phyloP scores from a whole-genome alignment of 2,329 filamentous ascomycete species.

The Metarhizium robertsii region DNA sequence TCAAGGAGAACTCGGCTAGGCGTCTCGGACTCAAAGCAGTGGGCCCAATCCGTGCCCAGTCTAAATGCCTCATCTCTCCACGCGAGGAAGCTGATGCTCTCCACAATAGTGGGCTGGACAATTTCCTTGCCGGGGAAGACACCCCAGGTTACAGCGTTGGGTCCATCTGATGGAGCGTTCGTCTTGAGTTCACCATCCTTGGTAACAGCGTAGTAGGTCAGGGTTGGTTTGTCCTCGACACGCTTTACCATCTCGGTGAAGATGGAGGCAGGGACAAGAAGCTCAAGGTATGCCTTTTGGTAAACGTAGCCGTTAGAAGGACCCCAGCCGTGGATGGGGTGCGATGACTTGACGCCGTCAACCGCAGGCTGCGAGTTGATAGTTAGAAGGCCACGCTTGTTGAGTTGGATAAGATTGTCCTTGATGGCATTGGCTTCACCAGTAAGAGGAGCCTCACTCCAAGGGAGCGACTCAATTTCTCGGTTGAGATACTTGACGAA shows the following conservation, averaged over 20 bases:
- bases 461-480: constrained; percentile 74
- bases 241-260: constrained; percentile 69
- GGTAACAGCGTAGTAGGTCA: constrained; percentile 93
- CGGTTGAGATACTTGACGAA: constrained; percentile 81
- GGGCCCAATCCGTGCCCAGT: constrained; percentile 86
- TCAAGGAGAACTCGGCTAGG: constrained; percentile 74
- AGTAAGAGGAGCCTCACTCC: constrained; percentile 86
- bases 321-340: constrained; percentile 88
- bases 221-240: constrained; percentile 66
- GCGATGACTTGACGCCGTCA: constrained; percentile 77
- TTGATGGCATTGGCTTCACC: constrained; percentile 73
- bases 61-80: constrained; percentile 98
- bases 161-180: constrained; percentile 76
- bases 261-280: constrained; percentile 73
- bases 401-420: constrained; percentile 68
- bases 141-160: constrained; percentile 98
- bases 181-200: constrained; percentile 73
- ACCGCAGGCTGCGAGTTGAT: constrained; percentile 98
- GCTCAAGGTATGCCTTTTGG: constrained; percentile 93
- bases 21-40: constrained; percentile 70
- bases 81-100: constrained; percentile 92
- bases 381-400: constrained; percentile 78
- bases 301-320: constrained; percentile 94
- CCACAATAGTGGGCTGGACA: constrained; percentile 99
- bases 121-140: constrained; percentile 99